These are phyloP conservation scores for Cladorrhinum samala DNA, from an alignment of 495 filamentous ascomycete genomes.

Conservation along the genomic window DNA sequence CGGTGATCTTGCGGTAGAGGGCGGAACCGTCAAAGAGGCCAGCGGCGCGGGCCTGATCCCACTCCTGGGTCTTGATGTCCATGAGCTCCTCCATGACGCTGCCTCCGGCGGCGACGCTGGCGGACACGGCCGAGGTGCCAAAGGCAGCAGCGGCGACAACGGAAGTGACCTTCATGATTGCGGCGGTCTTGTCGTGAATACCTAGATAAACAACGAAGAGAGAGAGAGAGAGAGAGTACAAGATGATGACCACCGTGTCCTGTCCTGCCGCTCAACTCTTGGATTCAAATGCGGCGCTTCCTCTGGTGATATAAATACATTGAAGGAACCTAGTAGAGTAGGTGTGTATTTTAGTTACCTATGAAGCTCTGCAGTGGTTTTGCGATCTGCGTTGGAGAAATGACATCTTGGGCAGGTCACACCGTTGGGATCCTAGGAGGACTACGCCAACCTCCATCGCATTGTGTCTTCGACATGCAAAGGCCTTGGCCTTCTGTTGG, in stretches of 20 bases:
- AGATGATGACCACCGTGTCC: no score
- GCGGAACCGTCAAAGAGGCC: constrained; percentile 27
- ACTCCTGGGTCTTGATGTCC: constrained; percentile 10
- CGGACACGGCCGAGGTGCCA: constrained; percentile 14
- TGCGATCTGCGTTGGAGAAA: no score
- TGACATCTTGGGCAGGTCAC: no score
- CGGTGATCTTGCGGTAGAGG: constrained; percentile 29
- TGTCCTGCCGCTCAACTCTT: no score
- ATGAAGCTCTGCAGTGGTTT: no score
- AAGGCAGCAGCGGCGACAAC: constrained; percentile 14
- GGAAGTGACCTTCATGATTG: constrained; percentile 12
- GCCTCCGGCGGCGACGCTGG: not conserved
- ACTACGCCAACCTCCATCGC: no score
- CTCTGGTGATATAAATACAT: not conserved
- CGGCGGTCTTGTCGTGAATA: not conserved
- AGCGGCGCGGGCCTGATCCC: not conserved
- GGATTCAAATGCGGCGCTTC: not conserved
- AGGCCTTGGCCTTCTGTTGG: no score
- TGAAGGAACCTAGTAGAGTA: no score
- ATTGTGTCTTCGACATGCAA: no score
- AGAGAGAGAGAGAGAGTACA: not conserved
- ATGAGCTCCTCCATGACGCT: constrained; percentile 15
- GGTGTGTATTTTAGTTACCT: no score
- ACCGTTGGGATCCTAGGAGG: no score
- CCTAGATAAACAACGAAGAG: not conserved